phyloP scores from a whole-genome alignment of 2,329 filamentous ascomycete genomes.

The Botrytis fabae region DNA sequence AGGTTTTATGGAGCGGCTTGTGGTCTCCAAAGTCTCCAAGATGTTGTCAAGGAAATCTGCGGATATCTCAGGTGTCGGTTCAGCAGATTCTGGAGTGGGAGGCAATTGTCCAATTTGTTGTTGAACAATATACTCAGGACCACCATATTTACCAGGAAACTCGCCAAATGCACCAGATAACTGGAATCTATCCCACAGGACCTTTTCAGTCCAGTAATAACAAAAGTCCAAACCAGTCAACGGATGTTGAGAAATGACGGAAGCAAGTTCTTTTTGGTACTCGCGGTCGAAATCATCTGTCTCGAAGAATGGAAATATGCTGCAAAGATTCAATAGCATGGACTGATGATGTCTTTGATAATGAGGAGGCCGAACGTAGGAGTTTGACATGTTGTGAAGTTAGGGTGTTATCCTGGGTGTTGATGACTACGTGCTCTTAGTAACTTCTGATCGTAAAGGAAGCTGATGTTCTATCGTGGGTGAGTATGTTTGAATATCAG shows the following conservation, averaged over 20 bases:
- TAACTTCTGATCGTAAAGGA: background rate
- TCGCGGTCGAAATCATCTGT: conserved; percentile 9
- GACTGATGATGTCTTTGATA: conserved; percentile 17
- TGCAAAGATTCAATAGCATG: background rate
- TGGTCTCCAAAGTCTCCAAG: background rate
- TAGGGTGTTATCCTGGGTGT: background rate
- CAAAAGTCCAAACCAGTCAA: conserved; percentile 1
- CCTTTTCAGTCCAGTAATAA: conserved; percentile 10
- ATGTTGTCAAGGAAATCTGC: background rate
- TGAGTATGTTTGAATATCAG: background rate
- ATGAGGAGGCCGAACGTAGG: background rate
- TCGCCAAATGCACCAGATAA: conserved; percentile 2
- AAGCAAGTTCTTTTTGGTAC: conserved; percentile 4
- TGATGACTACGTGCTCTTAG: background rate
- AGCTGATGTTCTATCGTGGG: background rate
- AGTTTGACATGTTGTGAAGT: background rate
- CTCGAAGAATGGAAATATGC: conserved; percentile 2
- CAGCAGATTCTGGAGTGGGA: background rate
- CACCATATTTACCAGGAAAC: conserved; percentile 7
- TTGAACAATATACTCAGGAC: background rate
- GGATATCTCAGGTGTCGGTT: background rate
- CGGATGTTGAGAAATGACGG: background rate
- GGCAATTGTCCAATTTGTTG: background rate
- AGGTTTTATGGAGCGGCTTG: background rate
- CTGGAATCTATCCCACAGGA: conserved; percentile 6